Base-by-base conservation (phyloP, 495 filamentous ascomycete genomes). In the Cudoniella acicularis region DNA sequence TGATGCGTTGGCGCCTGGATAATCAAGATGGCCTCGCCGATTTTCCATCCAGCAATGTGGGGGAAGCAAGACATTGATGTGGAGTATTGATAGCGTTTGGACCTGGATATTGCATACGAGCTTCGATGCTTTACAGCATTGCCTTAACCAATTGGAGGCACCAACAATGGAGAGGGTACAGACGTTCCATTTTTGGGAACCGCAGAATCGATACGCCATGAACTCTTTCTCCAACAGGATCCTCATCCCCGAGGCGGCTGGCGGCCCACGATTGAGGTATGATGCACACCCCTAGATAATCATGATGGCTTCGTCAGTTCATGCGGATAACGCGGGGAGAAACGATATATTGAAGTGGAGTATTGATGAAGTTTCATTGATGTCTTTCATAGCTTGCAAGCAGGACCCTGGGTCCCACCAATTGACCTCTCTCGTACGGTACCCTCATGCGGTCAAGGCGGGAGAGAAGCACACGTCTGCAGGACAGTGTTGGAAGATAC, bases 251-350 rank as follows among this genome's bases (percentile, higher is more conserved):
- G 55, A 58, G 55, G 55, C 55, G 30, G 55, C 55, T 58, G 55
- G 55, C 56, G 56, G 56, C 48, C 56, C 49, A 53, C 56, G 46
- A 59, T 59, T 59, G 56, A 59, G 56, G 24, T 27, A 57, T 49
- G 43, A 49, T 49, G 54, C 54, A 48, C 13, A 13, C 30, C 13
- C 30, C 30, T 36, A 13, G 30, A 36, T 36, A 36, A 36, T 36
- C 30, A 36, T 4, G 30, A 36, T 36, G 30, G 30, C 6, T 36
- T 36, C 13, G 30, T 4, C 30, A 6, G 4, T 6, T 36, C 30
- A 36, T 36, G 30, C 30, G 30, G 30, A n/a, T n/a, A n/a, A n/a
- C n/a, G n/a, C n/a, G n/a, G 30, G 30, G 30, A 36, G 30, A 36
- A 36, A 36, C 30, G 13, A 36, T 36, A 36, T 13, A 6, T 36